A percentile compares a stretch with the other conserved stretches of the same genome.
These are phyloP conservation scores for Phytophthora kernoviae DNA, from an alignment of 352 stramenopile species.

Conservation along the genomic window DNA sequence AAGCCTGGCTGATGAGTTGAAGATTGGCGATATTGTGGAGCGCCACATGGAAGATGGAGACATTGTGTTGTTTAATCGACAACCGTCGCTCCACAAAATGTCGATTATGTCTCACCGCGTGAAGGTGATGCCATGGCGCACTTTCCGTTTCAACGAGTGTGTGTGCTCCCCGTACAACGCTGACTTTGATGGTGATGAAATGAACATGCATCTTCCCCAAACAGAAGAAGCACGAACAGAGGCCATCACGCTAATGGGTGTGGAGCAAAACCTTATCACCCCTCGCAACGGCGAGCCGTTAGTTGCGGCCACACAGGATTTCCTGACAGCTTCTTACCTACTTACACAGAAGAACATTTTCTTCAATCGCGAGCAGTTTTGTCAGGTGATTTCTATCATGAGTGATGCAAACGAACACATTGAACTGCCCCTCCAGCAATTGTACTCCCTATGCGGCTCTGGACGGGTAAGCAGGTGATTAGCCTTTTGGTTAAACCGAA, in stretches of 20 bases:
- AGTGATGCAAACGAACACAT: slow-evolving; percentile 96
- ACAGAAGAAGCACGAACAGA: slow-evolving; percentile 98
- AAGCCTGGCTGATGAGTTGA: slow-evolving; percentile 92
- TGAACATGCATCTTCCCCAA: slow-evolving; percentile 99
- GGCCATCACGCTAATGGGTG: slow-evolving; percentile 97
- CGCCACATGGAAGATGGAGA: slow-evolving; percentile 99
- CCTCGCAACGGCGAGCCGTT: slow-evolving; percentile 98
- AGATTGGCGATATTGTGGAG: slow-evolving; percentile 98
- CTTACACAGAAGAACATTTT: slow-evolving; percentile 99
- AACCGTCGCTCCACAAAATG: slow-evolving; percentile 99
- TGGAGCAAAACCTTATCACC: slow-evolving; percentile 98
- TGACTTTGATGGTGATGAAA: slow-evolving; percentile 99
- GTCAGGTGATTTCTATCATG: slow-evolving; percentile 94
- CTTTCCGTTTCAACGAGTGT: slow-evolving; percentile 99
- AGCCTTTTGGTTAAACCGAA: slow-evolving; percentile 91
- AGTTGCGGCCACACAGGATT: slow-evolving; percentile 99
- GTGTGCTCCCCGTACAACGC: slow-evolving; percentile 99
- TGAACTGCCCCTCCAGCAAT: slow-evolving; percentile 82
- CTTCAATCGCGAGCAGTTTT: slow-evolving; percentile 97
- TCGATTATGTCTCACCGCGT: slow-evolving; percentile 97
- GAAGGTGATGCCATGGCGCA: slow-evolving; percentile 97
- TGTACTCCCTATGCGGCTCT: slow-evolving; percentile 86
- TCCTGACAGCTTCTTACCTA: slow-evolving; percentile 98
- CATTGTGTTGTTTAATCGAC: slow-evolving; percentile 99
- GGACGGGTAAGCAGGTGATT: slow-evolving; percentile 99